Conservation (phyloP, 768 basidiomycete species). For the Amanita fuliginea region DNA sequence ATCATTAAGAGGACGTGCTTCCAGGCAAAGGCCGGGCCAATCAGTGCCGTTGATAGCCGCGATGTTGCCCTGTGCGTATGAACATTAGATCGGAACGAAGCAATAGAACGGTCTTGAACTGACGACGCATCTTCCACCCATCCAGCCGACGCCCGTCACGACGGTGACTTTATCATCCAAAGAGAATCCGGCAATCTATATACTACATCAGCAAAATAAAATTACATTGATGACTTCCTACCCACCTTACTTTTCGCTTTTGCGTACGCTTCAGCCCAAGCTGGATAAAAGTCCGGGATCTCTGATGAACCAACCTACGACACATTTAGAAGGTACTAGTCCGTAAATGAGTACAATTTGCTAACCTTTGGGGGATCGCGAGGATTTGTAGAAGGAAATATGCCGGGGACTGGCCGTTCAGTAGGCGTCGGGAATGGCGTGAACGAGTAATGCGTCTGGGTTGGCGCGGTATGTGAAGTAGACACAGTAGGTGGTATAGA, state of each 20-base stretch:
- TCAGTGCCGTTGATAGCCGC: slow-evolving; percentile 30
- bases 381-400: slow-evolving; percentile 47
- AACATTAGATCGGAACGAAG: neutral
- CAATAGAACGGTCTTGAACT: slow-evolving; percentile 10
- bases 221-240: neutral
- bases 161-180: slow-evolving; percentile 57
- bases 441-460: slow-evolving; percentile 27
- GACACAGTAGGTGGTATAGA: neutral
- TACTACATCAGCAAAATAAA: neutral
- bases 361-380: slow-evolving; percentile 43
- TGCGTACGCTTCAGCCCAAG: slow-evolving; percentile 49
- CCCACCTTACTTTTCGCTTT: slow-evolving; percentile 45
- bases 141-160: slow-evolving; percentile 61
- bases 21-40: slow-evolving; percentile 65
- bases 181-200: slow-evolving; percentile 38
- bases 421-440: slow-evolving; percentile 53
- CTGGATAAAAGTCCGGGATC: slow-evolving; percentile 36
- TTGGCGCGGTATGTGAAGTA: neutral
- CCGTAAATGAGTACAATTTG: neutral
- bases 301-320: slow-evolving; percentile 22
- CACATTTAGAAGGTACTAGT: neutral
- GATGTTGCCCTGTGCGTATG: slow-evolving; percentile 39
- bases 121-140: slow-evolving; percentile 56
- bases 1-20: too few species aligned
- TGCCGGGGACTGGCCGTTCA: slow-evolving; percentile 36